Base-by-base conservation (phyloP, 129 eudicot species). In the Lonicera japonica region DNA sequence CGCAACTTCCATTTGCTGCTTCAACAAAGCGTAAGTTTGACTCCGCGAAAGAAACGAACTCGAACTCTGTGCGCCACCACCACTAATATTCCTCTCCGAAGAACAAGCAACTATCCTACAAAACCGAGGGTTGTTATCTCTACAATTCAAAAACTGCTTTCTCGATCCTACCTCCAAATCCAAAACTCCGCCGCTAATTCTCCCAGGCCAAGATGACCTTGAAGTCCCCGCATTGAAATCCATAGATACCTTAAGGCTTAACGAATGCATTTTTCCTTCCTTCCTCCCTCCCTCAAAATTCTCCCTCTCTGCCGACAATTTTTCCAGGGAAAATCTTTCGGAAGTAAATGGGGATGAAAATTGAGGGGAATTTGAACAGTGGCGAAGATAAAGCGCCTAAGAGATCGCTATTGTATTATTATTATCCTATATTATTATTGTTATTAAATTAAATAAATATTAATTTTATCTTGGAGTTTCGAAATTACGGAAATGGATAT, bases 1-100 rank as follows among this genome's bases (percentile, higher is more conserved):
- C 21, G 99, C 99, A 38, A 94, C 87, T 66, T 88, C 95, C 99
- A 94, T 79, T 61, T 88, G 92, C 54, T 88, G 96, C 78, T 83
- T 94, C 74, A 94, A 65, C 67, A 88, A 66, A 25, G 95, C 95
- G 63, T 94, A 88, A 23, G 83, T 83, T 48, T 94, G 96, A 69
- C 74, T 85, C 67, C 95, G 67, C 8, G 89, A 75, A 20, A 88
- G 68, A 17, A 66, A 63, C 71, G 95, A 77, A 54, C 77, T 72
- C 60, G 75, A 57, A 46, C 71, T 46, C 50, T 70, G 74, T 61
- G 77, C 89, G 25, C 82, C 40, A 21, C 78, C 86, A 21, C 76
- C 71, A 4, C 80, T 75, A 56, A 61, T 67, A 56, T 69, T 67
- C 52, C 76, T 69, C 72, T 77, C 86, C 66, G 84, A 66, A 6